Percentiles rank a stretch among this genome's conserved stretches.
phyloP scores from a whole-genome alignment of 1,284 basidiomycete genomes.

The Rhodotorula sp. region DNA sequence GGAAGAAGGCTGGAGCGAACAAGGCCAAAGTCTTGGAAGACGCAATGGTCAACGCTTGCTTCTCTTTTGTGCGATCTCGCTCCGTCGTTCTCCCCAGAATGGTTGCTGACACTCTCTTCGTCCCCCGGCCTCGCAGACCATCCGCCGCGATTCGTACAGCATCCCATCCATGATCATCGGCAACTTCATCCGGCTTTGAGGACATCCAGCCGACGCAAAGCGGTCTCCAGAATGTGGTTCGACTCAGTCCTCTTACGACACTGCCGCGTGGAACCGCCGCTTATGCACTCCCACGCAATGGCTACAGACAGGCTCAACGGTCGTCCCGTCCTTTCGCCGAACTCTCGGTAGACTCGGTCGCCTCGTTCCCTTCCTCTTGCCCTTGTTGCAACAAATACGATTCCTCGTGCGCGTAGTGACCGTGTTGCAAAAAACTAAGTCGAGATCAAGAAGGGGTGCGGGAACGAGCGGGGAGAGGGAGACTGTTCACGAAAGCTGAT shows the following conservation, averaged over 20 bases:
- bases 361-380: not conserved
- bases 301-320: too few species aligned
- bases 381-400: not conserved
- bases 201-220: too few species aligned
- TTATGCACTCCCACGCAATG: too few species aligned
- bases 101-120: not conserved
- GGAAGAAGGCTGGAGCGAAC: conserved; percentile 47
- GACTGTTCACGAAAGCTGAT: not conserved
- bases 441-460: not conserved
- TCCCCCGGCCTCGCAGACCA: not conserved
- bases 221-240: too few species aligned
- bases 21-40: conserved; percentile 37
- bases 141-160: conserved; percentile 30
- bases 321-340: not conserved
- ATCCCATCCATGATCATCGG: conserved; percentile 36
- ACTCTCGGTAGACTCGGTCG: not conserved
- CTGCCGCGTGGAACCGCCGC: too few species aligned
- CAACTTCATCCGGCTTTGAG: conserved; percentile 28
- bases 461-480: too few species aligned
- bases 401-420: not conserved
- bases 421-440: not conserved
- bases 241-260: too few species aligned
- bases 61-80: conserved; percentile 9
- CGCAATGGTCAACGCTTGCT: conserved; percentile 33
- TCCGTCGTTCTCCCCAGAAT: not conserved